Evolutionary conservation across 1,139 yeast genomes (phyloP), one percentile per base, ranked within the genome.

Genomic region (Suhomyces bribrorum): DNA sequence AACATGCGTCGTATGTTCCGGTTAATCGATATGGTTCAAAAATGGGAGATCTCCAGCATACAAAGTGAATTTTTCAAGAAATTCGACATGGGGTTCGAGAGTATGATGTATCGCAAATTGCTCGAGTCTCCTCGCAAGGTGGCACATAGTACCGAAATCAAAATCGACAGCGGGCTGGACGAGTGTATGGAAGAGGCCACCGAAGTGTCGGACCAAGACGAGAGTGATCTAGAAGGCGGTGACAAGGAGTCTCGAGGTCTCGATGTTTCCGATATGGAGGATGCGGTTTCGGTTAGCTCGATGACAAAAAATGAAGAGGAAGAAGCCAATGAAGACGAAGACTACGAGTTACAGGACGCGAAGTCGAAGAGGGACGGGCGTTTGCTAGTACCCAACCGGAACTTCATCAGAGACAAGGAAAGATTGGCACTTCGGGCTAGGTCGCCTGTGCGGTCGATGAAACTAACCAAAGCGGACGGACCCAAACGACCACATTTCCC

Each of bases 151-250:
- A 22, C 36, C 16, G 36, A 41, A 34, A 26, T 20, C 16, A 25
- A 14, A 18, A 16, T 27, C 26, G 34, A 26, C 17, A 32, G 36
- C 17, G 36, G 34, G 13, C 39, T 32, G 39, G 37, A 29, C 20
- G 44, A 43, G 26, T 18, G 24, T 12, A 38, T 34, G 31, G 47
- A 39, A 13, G 47, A 36, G 24, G 47, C 26, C 12, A 33, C 31
- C 7, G 46, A 36, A 26, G 45, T 27, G n/a, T 31, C 34, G 8
- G 49, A 46, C 18, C 46, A 41, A 6, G 53, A 48, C 41, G 69
- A 68, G 11, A 58, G 67, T 33, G 62, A 62, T 36, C 45, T 61
- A 50, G 55, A 59, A 48, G 49, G 45, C 6, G 44, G 44, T 3
- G 48, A 49, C 15, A 47, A 42, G 29, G 38, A 43, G 4, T 29